Evolutionary conservation across 1,284 basidiomycete species (phyloP).

Genomic region (Rhodotorula sp.): DNA sequence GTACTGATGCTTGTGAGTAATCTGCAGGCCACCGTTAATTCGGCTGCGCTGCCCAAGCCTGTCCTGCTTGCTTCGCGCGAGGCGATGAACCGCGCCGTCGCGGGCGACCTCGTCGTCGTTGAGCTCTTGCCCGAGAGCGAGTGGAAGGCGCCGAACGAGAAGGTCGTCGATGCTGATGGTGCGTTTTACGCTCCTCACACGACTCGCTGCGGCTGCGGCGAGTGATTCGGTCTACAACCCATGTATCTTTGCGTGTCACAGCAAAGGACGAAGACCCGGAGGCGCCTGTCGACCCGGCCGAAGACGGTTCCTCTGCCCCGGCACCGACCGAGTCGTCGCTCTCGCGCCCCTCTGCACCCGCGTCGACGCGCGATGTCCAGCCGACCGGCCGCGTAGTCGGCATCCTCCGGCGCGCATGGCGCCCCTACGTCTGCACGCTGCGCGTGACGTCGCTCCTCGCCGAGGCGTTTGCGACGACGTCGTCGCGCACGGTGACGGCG

Average conservation of each 20-base stretch:
- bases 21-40: conserved; percentile 71
- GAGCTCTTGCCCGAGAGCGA: conserved; percentile 83
- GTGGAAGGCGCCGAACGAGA: conserved; percentile 90
- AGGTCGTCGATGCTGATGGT: conserved; percentile 91
- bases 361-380: conserved; percentile 57
- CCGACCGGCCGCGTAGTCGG: conserved; percentile 93
- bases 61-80: conserved; percentile 84
- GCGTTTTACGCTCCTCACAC: conserved; percentile 42
- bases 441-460: conserved; percentile 84
- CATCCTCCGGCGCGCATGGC: conserved; percentile 92
- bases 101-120: conserved; percentile 91
- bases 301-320: conserved; percentile 45
- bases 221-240: background rate
- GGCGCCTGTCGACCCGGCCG: conserved; percentile 54
- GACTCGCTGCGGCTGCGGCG: too few relatives aligned
- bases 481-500: conserved; percentile 70
- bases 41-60: conserved; percentile 69
- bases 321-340: background rate
- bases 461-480: conserved; percentile 66
- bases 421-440: conserved; percentile 89
- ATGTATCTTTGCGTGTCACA: conserved; percentile 43
- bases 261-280: conserved; percentile 87
- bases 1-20: background rate
- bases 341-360: background rate
- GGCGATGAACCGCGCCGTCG: conserved; percentile 92